Percentiles rank a stretch among this genome's conserved stretches.
Evolutionary conservation across 140 eudicot species (phyloP).

Genomic region (Ambrosia hybrid): DNA sequence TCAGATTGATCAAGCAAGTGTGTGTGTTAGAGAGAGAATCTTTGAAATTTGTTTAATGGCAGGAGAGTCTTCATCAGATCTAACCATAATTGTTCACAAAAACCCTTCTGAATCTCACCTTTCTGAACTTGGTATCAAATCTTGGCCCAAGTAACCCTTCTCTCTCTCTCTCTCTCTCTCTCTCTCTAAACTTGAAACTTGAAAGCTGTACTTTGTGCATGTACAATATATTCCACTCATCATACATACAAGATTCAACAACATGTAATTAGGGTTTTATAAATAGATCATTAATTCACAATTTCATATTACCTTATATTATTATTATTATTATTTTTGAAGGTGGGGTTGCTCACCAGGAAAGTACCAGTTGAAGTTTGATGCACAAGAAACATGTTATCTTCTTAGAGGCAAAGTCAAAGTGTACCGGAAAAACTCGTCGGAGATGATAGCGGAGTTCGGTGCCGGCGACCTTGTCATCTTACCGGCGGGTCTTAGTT

Average conservation of each 20-base stretch:
- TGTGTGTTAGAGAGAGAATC: constrained; percentile 10
- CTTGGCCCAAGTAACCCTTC: constrained; percentile 80
- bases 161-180: constrained; percentile 14
- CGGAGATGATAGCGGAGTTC: constrained; percentile 67
- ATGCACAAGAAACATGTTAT: constrained; percentile 87
- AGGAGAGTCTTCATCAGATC: constrained; percentile 50
- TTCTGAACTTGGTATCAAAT: constrained; percentile 71
- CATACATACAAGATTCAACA: constrained; percentile 3
- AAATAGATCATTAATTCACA: neutral
- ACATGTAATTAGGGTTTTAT: constrained; percentile 31
- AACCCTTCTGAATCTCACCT: constrained; percentile 75
- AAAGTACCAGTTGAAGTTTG: constrained; percentile 80
- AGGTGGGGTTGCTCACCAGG: constrained; percentile 99
- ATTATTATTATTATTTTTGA: constrained; percentile 5
- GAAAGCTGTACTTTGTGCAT: constrained; percentile 26
- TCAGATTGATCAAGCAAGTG: constrained; percentile 26
- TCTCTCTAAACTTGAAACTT: constrained; percentile 9
- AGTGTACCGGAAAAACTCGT: constrained; percentile 66
- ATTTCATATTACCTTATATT: neutral
- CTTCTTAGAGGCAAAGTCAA: constrained; percentile 74
- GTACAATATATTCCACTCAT: constrained; percentile 19
- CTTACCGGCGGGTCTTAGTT: constrained; percentile 81
- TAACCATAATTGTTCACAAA: constrained; percentile 68
- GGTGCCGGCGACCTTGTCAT: constrained; percentile 94
- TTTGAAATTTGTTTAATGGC: constrained; percentile 38